These are phyloP conservation scores for Cantharellus anzutake DNA, from an alignment of 768 basidiomycete species.

Conservation along the genomic window DNA sequence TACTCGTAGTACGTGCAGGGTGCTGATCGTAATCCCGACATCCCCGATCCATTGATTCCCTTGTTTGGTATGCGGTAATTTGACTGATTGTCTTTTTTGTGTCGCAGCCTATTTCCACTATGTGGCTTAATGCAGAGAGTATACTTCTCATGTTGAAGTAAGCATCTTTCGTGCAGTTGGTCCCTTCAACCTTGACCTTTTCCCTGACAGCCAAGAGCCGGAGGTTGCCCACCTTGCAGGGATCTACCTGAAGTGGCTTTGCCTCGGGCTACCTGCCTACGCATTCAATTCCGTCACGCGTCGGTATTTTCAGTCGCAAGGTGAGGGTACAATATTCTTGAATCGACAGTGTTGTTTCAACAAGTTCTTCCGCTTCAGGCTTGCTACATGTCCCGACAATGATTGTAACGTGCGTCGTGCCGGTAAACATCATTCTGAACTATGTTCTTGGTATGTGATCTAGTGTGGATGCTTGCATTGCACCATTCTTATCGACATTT, in stretches of 20 bases:
- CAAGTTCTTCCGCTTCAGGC: slow-evolving; percentile 20
- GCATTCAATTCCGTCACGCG: slow-evolving; percentile 33
- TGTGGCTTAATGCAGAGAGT: slow-evolving; percentile 72
- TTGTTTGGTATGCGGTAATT: neutral
- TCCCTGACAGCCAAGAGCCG: slow-evolving; percentile 41
- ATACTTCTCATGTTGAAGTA: slow-evolving; percentile 36
- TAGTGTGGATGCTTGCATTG: neutral
- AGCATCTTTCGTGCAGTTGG: neutral
- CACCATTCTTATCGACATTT: neutral
- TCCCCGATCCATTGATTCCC: neutral
- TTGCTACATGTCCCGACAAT: slow-evolving; percentile 73
- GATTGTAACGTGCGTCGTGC: slow-evolving; percentile 66
- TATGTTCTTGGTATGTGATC: slow-evolving; percentile 49
- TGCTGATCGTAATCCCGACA: neutral
- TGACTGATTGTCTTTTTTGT: neutral
- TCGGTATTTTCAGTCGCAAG: slow-evolving; percentile 13
- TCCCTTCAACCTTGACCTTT: neutral
- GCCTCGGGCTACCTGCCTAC: slow-evolving; percentile 64
- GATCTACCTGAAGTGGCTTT: slow-evolving; percentile 56
- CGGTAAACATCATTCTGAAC: slow-evolving; percentile 67
- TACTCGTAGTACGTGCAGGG: slow-evolving; percentile 36
- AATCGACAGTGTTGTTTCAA: neutral
- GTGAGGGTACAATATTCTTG: neutral
- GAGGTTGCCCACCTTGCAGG: slow-evolving; percentile 65
- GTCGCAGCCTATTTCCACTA: slow-evolving; percentile 30